Conservation (phyloP, 371 early-diverging fungal species). For the Blyttiomyces sp. region DNA sequence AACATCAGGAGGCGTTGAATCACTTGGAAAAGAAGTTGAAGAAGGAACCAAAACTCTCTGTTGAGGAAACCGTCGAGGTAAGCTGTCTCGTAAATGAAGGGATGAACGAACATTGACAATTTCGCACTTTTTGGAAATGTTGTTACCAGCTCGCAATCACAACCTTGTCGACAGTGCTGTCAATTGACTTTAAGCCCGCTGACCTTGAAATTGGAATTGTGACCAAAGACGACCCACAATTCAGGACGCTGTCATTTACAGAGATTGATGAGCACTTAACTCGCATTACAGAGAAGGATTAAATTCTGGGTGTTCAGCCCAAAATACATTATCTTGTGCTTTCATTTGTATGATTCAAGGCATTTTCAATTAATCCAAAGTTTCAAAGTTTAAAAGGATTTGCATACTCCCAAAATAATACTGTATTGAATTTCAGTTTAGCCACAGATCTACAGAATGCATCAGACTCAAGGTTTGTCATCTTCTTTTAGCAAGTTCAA, state of each 20-base stretch:
- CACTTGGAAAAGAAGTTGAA: constrained; percentile 97
- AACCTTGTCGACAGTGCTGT: constrained; percentile 85
- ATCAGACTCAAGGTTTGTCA: no score
- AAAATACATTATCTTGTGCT: no score
- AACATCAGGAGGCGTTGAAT: constrained; percentile 95
- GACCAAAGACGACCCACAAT: constrained; percentile 65
- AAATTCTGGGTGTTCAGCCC: no score
- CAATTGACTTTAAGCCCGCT: constrained; percentile 89
- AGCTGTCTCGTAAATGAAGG: background rate
- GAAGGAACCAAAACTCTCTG: constrained; percentile 72
- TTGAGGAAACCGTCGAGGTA: constrained; percentile 91
- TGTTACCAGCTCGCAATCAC: constrained; percentile 80
- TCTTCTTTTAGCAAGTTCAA: no score
- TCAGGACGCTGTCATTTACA: constrained; percentile 72
- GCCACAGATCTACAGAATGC: no score
- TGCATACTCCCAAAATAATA: no score
- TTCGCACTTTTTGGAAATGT: background rate
- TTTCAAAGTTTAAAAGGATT: no score
- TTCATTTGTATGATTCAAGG: no score
- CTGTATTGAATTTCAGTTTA: no score
- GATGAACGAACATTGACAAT: background rate
- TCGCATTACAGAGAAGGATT: constrained; percentile 72
- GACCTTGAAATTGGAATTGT: constrained; percentile 95
- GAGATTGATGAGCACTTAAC: constrained; percentile 92
- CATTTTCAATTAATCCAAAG: no score